Evolutionary conservation across 345 rosid species (phyloP).

Genomic region (Gossypioides kirkii): DNA sequence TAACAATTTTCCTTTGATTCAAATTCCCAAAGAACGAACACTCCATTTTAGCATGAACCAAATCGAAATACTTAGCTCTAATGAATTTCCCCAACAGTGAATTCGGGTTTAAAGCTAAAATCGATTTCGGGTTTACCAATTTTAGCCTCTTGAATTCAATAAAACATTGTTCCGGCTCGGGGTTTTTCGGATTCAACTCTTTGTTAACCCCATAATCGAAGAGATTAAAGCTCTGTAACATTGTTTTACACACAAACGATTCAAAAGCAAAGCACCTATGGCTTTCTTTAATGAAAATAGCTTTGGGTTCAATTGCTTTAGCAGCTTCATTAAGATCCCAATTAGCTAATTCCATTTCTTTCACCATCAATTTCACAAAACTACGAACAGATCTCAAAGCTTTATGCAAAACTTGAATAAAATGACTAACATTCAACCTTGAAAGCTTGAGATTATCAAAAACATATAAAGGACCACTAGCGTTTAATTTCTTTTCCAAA

Average conservation of each 20-base stretch:
- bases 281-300: constrained; percentile 32
- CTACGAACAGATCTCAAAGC: constrained; percentile 49
- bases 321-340: constrained; percentile 89
- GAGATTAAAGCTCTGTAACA: constrained; percentile 61
- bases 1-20: constrained; percentile 74
- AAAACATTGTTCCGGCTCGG: constrained; percentile 29
- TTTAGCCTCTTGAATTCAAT: constrained; percentile 45
- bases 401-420: constrained; percentile 50
- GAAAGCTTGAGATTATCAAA: constrained; percentile 38
- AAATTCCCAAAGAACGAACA: constrained; percentile 83
- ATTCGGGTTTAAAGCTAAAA: constrained; percentile 43
- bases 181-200: background rate
- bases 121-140: constrained; percentile 38
- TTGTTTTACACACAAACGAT: constrained; percentile 60
- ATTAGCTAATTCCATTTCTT: constrained; percentile 73
- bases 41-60: constrained; percentile 97
- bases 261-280: constrained; percentile 65
- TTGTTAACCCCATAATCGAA: constrained; percentile 30
- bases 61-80: constrained; percentile 54
- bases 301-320: constrained; percentile 45
- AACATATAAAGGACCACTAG: constrained; percentile 55
- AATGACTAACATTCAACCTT: constrained; percentile 39
- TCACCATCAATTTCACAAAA: constrained; percentile 60
- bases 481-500: constrained; percentile 56
- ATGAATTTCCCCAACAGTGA: constrained; percentile 51